phyloP scores from a whole-genome alignment of 225 moss, liverwort and hornwort species.

The Sphagnum contortum region DNA sequence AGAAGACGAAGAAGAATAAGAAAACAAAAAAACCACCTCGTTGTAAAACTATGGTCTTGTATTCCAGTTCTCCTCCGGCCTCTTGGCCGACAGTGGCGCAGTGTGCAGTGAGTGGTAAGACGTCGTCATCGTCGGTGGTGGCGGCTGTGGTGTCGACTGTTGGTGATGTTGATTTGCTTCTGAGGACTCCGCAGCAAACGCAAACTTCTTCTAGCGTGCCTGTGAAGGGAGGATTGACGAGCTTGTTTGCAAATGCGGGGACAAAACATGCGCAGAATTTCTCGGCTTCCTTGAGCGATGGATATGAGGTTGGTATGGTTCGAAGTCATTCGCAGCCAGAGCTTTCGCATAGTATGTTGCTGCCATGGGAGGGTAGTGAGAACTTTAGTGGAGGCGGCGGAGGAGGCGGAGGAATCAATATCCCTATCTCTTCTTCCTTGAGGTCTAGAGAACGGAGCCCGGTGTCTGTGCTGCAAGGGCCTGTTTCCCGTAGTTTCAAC shows the following conservation, averaged over 20 bases:
- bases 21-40: no score
- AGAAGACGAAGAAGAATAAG: no score
- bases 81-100: constrained; percentile 34
- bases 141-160: background rate
- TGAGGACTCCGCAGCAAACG: constrained; percentile 22
- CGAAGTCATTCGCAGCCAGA: constrained; percentile 37
- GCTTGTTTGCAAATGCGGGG: constrained; percentile 38
- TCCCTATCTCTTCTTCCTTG: constrained; percentile 33
- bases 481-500: constrained; percentile 43
- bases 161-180: constrained; percentile 34
- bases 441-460: constrained; percentile 64
- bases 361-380: constrained; percentile 31
- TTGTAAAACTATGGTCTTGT: constrained; percentile 32
- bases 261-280: constrained; percentile 18
- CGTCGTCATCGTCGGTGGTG: constrained; percentile 9
- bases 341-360: constrained; percentile 23
- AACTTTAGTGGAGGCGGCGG: constrained; percentile 18
- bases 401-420: constrained; percentile 42
- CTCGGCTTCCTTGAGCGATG: constrained; percentile 28
- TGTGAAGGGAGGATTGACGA: constrained; percentile 62
- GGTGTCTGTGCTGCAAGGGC: constrained; percentile 63
- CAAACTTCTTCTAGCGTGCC: constrained; percentile 20
- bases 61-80: constrained; percentile 78
- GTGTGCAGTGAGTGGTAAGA: constrained; percentile 34
- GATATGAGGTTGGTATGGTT: constrained; percentile 18